phyloP scores from a whole-genome alignment of 2,329 filamentous ascomycete genomes.

The Fusarium beomiforme region DNA sequence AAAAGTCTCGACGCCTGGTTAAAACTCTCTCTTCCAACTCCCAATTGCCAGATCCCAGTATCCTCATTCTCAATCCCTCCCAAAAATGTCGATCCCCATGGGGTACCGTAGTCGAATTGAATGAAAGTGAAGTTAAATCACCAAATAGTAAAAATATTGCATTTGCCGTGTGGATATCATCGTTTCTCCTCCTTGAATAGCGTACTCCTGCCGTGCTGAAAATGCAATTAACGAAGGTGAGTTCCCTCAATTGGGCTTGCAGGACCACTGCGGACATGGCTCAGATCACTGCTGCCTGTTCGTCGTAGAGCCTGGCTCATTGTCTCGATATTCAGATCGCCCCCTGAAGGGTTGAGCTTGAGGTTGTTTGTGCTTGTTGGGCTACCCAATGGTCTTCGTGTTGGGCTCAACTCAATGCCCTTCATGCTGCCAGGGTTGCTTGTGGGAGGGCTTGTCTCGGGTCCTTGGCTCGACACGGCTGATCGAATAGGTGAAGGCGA shows the following conservation, averaged over 20 bases:
- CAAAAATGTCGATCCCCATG: conserved; percentile 27
- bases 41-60: conserved; percentile 42
- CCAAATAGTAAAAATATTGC: conserved; percentile 27
- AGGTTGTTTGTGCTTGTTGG: conserved; percentile 66
- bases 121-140: conserved; percentile 35
- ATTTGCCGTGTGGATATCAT: conserved; percentile 35
- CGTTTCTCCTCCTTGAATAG: conserved; percentile 5
- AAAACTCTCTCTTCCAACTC: conserved; percentile 46
- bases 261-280: conserved; percentile 64
- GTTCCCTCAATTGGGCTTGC: conserved; percentile 64
- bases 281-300: conserved; percentile 84
- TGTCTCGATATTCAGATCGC: conserved; percentile 88
- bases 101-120: conserved; percentile 34
- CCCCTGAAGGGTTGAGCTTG: conserved; percentile 51
- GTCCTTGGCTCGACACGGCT: conserved; percentile 76
- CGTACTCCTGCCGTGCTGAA: background rate
- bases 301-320: conserved; percentile 90
- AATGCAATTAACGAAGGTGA: conserved; percentile 41
- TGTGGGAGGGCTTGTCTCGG: conserved; percentile 76
- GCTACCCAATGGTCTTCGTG: conserved; percentile 69
- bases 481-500: conserved; percentile 85
- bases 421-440: conserved; percentile 81
- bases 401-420: conserved; percentile 76
- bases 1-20: conserved; percentile 40
- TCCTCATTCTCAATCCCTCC: conserved; percentile 35